Evolutionary conservation across 2,329 filamentous ascomycete species (phyloP).

Genomic region (Ascocoryne sarcoides): DNA sequence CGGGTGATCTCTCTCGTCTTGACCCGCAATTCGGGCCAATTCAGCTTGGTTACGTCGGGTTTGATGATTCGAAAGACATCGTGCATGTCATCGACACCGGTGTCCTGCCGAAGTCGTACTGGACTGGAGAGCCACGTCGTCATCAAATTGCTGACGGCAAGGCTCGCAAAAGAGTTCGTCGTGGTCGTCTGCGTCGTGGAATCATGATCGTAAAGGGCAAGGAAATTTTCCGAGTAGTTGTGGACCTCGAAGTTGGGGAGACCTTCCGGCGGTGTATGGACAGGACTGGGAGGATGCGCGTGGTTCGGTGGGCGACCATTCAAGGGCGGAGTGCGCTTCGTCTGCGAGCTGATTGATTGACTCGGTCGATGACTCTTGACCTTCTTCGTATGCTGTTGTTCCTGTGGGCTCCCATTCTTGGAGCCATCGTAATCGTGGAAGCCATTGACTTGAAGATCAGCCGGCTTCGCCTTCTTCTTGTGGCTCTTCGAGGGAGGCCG

Average conservation of each 20-base stretch:
- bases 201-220: constrained; percentile 62
- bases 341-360: constrained; percentile 64
- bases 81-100: constrained; percentile 51
- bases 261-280: constrained; percentile 61
- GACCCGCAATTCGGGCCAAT: constrained; percentile 25
- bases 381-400: constrained; percentile 61
- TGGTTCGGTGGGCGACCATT: constrained; percentile 52
- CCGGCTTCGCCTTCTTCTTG: constrained; percentile 79
- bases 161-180: constrained; percentile 69
- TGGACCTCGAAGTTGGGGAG: constrained; percentile 55
- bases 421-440: constrained; percentile 44
- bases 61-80: constrained; percentile 56
- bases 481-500: constrained; percentile 70
- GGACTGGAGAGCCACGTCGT: constrained; percentile 72
- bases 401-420: constrained; percentile 39
- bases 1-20: constrained; percentile 16
- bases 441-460: constrained; percentile 58
- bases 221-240: constrained; percentile 66
- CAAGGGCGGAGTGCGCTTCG: constrained; percentile 53
- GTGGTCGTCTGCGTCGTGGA: constrained; percentile 48
- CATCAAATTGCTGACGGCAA: constrained; percentile 66
- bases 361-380: constrained; percentile 75
- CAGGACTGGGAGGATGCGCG: constrained; percentile 61
- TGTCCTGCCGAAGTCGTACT: constrained; percentile 57
- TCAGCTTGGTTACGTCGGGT: constrained; percentile 14